Base-by-base conservation (phyloP, 257 asterid species). In the Misopates orontium region DNA sequence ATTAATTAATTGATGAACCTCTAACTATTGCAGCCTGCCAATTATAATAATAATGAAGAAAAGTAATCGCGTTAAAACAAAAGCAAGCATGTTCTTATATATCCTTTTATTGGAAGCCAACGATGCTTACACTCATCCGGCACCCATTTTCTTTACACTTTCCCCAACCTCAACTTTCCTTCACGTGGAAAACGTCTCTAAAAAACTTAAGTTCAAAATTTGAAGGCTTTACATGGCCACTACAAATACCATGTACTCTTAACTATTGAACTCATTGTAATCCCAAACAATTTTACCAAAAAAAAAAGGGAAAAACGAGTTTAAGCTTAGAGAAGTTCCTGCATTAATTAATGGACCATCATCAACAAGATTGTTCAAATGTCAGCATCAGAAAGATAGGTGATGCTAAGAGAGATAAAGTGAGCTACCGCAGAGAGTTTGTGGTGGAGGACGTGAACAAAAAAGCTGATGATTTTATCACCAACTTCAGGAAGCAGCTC, bases 401-500 rank as follows among this genome's bases (percentile, higher is more conserved):
- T 6, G 18, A 19, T 24, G 69, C 20, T 32, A 40, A 53, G 25
- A 14, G 44, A 17, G 47, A 53, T 15, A 23, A 62, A 67, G 47
- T 54, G 32, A 60, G 64, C 54, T 56, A 59, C 48, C 53, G 55
- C 5, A 7, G n/a, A n/a, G n/a, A n/a, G n/a, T n/a, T 70, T 28
- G 21, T 25, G 68, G 58, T 53, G 16, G 79, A 79, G 48, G 88
- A 79, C 56, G 83, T 79, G 39, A 56, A 79, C 64, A 60, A 49
- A 28, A 25, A 59, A 61, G 85, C 85, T 9, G 83, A 79, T 17
- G 74, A 77, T 55, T 79, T 79, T 49, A 82, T 82, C 72, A 72
- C 70, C 39, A 79, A 72, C 13, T 79, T 82, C 73, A 77, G 68
- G 67, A 79, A 79, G 25, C 83, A 79, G 70, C 81, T 82, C 22